Evolutionary conservation across 768 basidiomycete genomes (phyloP).

Genomic region (Mycena chlorophos): DNA sequence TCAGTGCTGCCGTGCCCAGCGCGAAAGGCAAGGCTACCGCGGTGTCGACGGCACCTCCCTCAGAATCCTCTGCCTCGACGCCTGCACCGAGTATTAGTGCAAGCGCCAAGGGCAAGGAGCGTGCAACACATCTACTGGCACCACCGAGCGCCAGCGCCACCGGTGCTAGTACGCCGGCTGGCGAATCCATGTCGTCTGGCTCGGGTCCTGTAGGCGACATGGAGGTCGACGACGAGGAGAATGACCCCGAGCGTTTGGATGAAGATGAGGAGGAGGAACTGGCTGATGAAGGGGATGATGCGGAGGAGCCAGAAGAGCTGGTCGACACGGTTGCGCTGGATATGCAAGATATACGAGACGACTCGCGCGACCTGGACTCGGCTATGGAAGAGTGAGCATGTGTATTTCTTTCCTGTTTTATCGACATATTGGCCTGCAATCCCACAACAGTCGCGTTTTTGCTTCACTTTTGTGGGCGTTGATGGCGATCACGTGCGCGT

Average conservation of each 20-base stretch:
- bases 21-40: conserved; percentile 26
- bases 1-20: conserved; percentile 8
- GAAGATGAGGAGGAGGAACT: conserved; percentile 29
- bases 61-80: conserved; percentile 12
- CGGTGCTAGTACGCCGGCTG: conserved; percentile 12
- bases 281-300: conserved; percentile 41
- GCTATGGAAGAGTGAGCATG: neutral
- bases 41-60: neutral
- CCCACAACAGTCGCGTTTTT: too few relatives aligned
- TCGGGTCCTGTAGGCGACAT: conserved; percentile 28
- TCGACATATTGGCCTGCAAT: too few relatives aligned
- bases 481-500: too few relatives aligned
- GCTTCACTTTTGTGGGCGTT: too few relatives aligned
- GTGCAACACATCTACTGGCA: conserved; percentile 27
- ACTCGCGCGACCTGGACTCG: conserved; percentile 35
- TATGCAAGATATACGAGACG: conserved; percentile 41
- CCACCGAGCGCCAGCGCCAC: conserved; percentile 31
- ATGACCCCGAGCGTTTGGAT: conserved; percentile 29
- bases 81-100: conserved; percentile 15
- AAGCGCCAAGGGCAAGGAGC: conserved; percentile 43
- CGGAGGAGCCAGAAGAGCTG: conserved; percentile 40
- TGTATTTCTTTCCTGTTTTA: neutral
- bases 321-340: conserved; percentile 47
- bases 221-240: conserved; percentile 33
- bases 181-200: conserved; percentile 32